These are phyloP conservation scores for Fistulinella staudtii DNA, from an alignment of 1,284 basidiomycete species.

Conservation along the genomic window DNA sequence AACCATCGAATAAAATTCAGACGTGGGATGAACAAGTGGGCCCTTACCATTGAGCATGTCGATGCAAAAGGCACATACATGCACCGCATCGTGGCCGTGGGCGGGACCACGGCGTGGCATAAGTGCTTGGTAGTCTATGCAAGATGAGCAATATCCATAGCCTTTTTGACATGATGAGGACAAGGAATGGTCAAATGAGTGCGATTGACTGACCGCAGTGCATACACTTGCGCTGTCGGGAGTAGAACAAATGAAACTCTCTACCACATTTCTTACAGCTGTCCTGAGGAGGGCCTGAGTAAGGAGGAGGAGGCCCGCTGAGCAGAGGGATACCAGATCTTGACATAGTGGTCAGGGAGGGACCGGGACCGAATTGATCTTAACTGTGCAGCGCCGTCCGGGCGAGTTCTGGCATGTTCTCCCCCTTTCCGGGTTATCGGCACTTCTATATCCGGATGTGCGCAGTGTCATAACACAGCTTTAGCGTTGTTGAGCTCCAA, in stretches of 20 bases:
- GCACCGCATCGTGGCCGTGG: constrained; percentile 56
- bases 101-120: constrained; percentile 54
- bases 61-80: constrained; percentile 70
- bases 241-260: constrained; percentile 68
- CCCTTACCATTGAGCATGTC: constrained; percentile 63
- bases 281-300: constrained; percentile 37
- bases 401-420: constrained; percentile 11
- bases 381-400: constrained; percentile 6
- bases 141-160: constrained; percentile 65
- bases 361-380: background rate
- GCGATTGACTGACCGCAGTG: constrained; percentile 60
- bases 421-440: background rate
- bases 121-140: constrained; percentile 69
- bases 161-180: constrained; percentile 38
- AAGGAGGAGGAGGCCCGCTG: constrained; percentile 54
- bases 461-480: no score
- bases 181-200: background rate
- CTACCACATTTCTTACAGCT: constrained; percentile 70
- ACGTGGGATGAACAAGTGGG: background rate
- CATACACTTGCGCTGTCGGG: constrained; percentile 61
- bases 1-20: background rate
- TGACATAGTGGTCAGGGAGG: constrained; percentile 14
- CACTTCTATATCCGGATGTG: background rate
- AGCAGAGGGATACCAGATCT: constrained; percentile 60
- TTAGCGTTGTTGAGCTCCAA: no score